Conservation (phyloP, 352 stramenopile genomes). For the Phytophthora foliorum region DNA sequence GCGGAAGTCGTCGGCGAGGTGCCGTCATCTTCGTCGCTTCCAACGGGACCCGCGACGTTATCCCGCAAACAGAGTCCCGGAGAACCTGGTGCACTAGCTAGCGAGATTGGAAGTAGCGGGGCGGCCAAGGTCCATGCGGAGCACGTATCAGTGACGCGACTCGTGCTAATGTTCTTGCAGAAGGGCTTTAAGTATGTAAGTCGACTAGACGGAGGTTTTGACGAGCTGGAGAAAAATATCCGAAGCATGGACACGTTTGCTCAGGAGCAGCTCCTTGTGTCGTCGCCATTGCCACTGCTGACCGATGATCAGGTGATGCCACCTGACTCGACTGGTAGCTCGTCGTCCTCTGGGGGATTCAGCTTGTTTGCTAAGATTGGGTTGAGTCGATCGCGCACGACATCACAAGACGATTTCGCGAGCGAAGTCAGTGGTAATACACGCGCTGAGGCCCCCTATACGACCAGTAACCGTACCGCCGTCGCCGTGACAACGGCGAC, state of each 20-base stretch:
- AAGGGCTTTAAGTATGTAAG: constrained; percentile 91
- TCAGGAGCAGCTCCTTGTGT: constrained; percentile 82
- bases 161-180: constrained; percentile 89
- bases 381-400: constrained; percentile 42
- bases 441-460: constrained; percentile 9
- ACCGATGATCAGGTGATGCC: constrained; percentile 9
- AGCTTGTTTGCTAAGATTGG: constrained; percentile 67
- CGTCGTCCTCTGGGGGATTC: constrained; percentile 39
- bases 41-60: constrained; percentile 18
- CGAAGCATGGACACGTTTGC: constrained; percentile 66
- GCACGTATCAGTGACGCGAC: constrained; percentile 78
- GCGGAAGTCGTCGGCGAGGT: constrained; percentile 16
- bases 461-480: constrained; percentile 3
- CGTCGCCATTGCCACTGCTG: constrained; percentile 27
- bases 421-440: constrained; percentile 13
- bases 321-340: constrained; percentile 20
- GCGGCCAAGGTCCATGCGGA: constrained; percentile 47
- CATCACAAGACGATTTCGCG: constrained; percentile 48
- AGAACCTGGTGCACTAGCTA: constrained; percentile 40
- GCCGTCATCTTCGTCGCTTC: constrained; percentile 1
- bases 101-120: constrained; percentile 47
- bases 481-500: not conserved
- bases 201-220: constrained; percentile 83
- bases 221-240: constrained; percentile 81
- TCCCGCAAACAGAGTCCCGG: constrained; percentile 36